phyloP scores from a whole-genome alignment of 129 eudicot species.

The Heracleum sosnowskyi region DNA sequence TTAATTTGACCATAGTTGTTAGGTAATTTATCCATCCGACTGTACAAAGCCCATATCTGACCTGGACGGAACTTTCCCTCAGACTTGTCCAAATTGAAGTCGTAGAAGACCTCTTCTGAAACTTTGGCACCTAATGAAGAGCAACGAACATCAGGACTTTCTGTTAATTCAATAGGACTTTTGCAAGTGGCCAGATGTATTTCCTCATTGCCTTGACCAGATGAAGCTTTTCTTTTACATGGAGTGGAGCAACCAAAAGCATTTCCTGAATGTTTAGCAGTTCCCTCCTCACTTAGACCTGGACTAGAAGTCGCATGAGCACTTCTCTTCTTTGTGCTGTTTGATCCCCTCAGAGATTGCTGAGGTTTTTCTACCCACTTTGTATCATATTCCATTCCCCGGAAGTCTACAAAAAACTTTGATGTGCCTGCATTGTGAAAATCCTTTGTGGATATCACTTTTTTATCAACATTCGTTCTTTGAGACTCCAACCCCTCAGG shows the following conservation, averaged over 20 bases:
- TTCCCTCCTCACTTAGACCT: not conserved
- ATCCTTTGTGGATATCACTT: not conserved
- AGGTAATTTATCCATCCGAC: constrained; percentile 17
- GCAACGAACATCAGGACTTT: not conserved
- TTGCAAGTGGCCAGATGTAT: not conserved
- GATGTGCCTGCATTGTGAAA: not conserved
- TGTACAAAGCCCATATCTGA: constrained; percentile 35
- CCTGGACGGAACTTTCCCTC: constrained; percentile 8
- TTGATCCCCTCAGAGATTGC: constrained; percentile 12
- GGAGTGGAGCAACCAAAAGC: not conserved
- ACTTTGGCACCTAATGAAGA: not conserved
- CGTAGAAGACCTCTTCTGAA: constrained; percentile 11
- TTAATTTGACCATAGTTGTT: constrained; percentile 15
- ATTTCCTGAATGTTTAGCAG: not conserved
- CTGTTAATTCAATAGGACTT: not conserved
- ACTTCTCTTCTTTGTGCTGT: constrained; percentile 4
- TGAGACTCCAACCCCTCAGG: not conserved
- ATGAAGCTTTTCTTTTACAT: not conserved
- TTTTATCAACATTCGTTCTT: not conserved
- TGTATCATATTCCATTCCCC: constrained; percentile 1
- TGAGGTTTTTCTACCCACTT: not conserved
- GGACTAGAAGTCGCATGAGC: not conserved
- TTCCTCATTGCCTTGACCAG: not conserved
- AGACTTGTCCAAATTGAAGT: constrained; percentile 14
- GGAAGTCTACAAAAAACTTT: not conserved